Evolutionary conservation across 139 green algal genomes (phyloP), one percentile per base, ranked within the genome.

Genomic region (Diplosphaera chodatii): DNA sequence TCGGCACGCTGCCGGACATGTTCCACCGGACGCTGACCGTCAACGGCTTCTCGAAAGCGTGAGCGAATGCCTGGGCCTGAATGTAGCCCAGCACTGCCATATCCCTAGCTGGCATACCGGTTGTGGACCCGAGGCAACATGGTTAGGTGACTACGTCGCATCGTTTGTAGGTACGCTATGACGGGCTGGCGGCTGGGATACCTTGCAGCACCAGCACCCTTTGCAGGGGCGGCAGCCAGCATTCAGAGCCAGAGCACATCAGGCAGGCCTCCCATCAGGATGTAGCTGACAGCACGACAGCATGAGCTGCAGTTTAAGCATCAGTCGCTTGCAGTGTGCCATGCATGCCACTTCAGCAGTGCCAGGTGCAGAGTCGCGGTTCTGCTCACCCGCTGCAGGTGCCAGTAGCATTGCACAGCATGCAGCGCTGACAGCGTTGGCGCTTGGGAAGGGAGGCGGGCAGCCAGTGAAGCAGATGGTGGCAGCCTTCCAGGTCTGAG

Each of bases 21-120:
- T 91, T 73, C 68, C 87, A 94, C 32, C 86, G 95, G 63, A 99
- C 95, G 2, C 79, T 99, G 1, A 98, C 92, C 18, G 90, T 99
- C 67, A 98, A 98, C 64, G 94, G 94, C 69, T 98, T 99, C 79
- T 96, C 85, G 55, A 98, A 98, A 80, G 88, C 85, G 0, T 96
- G 90, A 73, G 87, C 89, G n/a, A n/a, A n/a, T n/a, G n/a, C n/a
- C n/a, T n/a, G n/a, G n/a, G n/a, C n/a, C n/a, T n/a, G n/a, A n/a
- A n/a, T n/a, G n/a, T n/a, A n/a, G n/a, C n/a, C n/a, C n/a, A n/a
- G n/a, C n/a, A n/a, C n/a, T n/a, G n/a, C n/a, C 55, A 95, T 96
- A 89, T 94, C 88, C 4, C 81, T 80, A 66, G 18, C 34, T 55
- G 27, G 28, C 64, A 25, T 32, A 64, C 63, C 8, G 13, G 27